A percentile compares a stretch with the other conserved stretches of the same genome.
Conservation (phyloP, 176 grass and related monocot species). For the Triticum timopheevii region DNA sequence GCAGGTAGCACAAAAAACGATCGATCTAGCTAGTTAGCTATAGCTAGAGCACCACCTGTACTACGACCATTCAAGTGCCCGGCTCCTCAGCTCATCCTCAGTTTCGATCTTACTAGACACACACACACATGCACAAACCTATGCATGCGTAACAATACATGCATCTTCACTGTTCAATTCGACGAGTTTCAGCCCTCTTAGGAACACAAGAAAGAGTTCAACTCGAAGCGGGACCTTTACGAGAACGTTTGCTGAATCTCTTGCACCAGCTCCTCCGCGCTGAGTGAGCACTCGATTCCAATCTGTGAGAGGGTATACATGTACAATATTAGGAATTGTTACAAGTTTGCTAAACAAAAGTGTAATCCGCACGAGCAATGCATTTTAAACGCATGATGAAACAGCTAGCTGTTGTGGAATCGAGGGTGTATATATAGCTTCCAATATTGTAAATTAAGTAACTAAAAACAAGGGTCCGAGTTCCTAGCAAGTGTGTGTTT, state of each 20-base stretch:
- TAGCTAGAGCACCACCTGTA: neutral
- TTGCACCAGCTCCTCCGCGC: conserved; percentile 80
- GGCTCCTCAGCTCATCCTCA: neutral
- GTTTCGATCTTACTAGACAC: neutral
- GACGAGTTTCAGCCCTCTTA: neutral
- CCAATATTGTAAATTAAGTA: too few relatives aligned
- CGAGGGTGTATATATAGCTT: too few relatives aligned
- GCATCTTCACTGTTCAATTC: neutral
- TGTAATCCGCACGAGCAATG: neutral
- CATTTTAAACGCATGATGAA: neutral
- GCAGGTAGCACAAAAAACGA: neutral
- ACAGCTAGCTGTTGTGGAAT: neutral
- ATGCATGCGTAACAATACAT: neutral
- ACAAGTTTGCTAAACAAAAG: neutral
- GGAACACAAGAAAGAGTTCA: neutral
- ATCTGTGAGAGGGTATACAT: conserved; percentile 52
- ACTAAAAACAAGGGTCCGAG: too few relatives aligned
- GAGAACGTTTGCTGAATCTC: conserved; percentile 80
- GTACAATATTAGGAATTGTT: neutral
- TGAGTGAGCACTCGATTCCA: conserved; percentile 87
- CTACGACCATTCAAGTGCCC: neutral
- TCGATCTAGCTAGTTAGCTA: neutral
- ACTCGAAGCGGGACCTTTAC: conserved; percentile 3
- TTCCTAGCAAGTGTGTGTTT: neutral
- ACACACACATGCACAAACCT: neutral